Percentiles rank a stretch among this genome's conserved stretches.
These are phyloP conservation scores for Termitomyces sp. DNA, from an alignment of 768 basidiomycete genomes.

Conservation along the genomic window DNA sequence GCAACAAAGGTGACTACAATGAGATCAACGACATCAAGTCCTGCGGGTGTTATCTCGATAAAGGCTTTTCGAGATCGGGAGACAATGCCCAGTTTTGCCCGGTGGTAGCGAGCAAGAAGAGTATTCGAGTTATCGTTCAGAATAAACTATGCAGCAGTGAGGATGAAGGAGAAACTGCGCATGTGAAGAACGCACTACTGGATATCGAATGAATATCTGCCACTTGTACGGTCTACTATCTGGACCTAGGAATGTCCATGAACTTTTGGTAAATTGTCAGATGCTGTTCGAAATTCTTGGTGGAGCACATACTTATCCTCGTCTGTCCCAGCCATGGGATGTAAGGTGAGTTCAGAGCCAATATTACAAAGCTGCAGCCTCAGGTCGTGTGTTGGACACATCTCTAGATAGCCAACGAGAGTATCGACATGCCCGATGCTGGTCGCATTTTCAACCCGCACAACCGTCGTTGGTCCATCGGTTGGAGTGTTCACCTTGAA, in stretches of 20 bases:
- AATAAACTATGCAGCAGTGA: slow-evolving; percentile 20
- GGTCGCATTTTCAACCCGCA: slow-evolving; percentile 21
- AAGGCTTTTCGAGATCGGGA: slow-evolving; percentile 26
- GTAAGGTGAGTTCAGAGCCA: slow-evolving; percentile 14
- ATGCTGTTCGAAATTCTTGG: not conserved
- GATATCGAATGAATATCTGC: slow-evolving; percentile 32
- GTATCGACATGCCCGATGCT: slow-evolving; percentile 25
- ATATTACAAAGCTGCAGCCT: slow-evolving; percentile 18
- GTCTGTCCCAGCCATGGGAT: slow-evolving; percentile 1
- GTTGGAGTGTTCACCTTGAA: slow-evolving; percentile 27
- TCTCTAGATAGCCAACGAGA: slow-evolving; percentile 26
- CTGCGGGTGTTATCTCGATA: slow-evolving; percentile 24
- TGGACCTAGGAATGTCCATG: slow-evolving; percentile 31
- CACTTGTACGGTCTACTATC: slow-evolving; percentile 29
- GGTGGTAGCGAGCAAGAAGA: slow-evolving; percentile 23
- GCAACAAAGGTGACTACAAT: slow-evolving; percentile 24
- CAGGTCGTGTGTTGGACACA: slow-evolving; percentile 15
- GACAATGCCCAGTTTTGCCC: slow-evolving; percentile 26
- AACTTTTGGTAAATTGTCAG: slow-evolving; percentile 13
- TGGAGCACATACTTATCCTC: slow-evolving; percentile 15
- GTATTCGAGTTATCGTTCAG: slow-evolving; percentile 22
- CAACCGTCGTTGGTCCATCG: slow-evolving; percentile 20
- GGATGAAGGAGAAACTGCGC: not conserved
- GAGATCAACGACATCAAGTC: slow-evolving; percentile 20
- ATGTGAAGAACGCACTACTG: slow-evolving; percentile 22